Conservation (phyloP, 139 green algal species). For the Medakamo hakoo region DNA sequence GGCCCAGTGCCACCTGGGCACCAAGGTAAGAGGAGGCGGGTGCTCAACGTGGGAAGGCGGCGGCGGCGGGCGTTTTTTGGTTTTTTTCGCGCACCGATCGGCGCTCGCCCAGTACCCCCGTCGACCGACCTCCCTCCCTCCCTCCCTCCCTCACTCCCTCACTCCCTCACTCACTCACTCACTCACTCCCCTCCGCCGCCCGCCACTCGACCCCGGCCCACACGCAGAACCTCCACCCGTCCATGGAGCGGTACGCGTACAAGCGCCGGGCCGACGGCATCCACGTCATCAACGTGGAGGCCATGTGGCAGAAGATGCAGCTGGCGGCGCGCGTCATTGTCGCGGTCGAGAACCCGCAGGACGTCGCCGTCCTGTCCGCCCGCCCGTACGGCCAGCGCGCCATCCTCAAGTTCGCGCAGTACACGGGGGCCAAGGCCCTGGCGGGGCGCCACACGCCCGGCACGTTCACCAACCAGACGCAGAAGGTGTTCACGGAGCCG, state of each 20-base stretch:
- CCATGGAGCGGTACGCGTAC: slow-evolving; percentile 97
- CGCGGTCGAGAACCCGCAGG: slow-evolving; percentile 90
- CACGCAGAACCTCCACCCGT: slow-evolving; percentile 84
- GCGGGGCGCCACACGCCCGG: slow-evolving; percentile 91
- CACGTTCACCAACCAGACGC: slow-evolving; percentile 98
- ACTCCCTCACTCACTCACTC: neutral
- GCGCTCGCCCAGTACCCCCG: too few species aligned
- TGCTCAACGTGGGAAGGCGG: too few species aligned
- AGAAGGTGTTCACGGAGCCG: slow-evolving; percentile 95
- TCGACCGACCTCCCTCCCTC: too few species aligned
- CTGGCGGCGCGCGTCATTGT: slow-evolving; percentile 95
- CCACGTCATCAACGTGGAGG: slow-evolving; percentile 96
- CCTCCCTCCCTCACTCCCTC: neutral
- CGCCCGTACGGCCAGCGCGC: slow-evolving; percentile 89
- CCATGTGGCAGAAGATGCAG: slow-evolving; percentile 99
- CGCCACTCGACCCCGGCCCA: too few species aligned
- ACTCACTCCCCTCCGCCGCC: neutral
- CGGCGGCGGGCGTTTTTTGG: too few species aligned
- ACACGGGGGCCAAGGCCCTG: slow-evolving; percentile 83
- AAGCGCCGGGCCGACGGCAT: slow-evolving; percentile 74
- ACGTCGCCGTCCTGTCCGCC: slow-evolving; percentile 64
- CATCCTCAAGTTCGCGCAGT: slow-evolving; percentile 98
- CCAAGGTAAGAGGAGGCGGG: too few species aligned
- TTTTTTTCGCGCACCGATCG: too few species aligned
- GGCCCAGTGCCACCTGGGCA: slow-evolving; percentile 72